Evolutionary conservation across 73 alveolate species (phyloP).

Genomic region (Uronychia setigera): DNA sequence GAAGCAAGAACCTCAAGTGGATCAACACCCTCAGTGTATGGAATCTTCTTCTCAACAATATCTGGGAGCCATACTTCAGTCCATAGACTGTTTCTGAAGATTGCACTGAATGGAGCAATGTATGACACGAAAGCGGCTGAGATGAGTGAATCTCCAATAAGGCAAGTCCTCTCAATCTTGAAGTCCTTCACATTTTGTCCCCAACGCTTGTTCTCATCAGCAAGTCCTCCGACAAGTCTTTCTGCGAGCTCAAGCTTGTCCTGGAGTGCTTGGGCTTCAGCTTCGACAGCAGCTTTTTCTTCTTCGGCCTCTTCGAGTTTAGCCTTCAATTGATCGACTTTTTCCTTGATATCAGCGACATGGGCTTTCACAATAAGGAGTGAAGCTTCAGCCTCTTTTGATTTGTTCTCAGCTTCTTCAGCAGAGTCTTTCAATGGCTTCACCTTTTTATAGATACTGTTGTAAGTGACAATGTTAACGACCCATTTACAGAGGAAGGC

Average conservation of each 20-base stretch:
- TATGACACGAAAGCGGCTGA: constrained; percentile 99
- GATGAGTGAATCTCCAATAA: constrained; percentile 97
- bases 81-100: constrained; percentile 95
- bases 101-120: constrained; percentile 98
- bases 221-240: constrained; percentile 96
- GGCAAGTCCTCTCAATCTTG: constrained; percentile 89
- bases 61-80: constrained; percentile 90
- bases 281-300: constrained; percentile 89
- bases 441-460: constrained; percentile 97
- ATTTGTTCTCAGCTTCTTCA: constrained; percentile 94
- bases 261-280: constrained; percentile 93
- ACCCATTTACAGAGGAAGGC: constrained; percentile 90
- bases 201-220: constrained; percentile 98
- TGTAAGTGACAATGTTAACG: constrained; percentile 93
- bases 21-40: constrained; percentile 97
- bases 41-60: constrained; percentile 90
- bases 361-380: constrained; percentile 92
- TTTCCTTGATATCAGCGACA: constrained; percentile 93
- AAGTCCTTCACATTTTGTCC: constrained; percentile 87
- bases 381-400: constrained; percentile 90
- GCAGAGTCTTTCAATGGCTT: constrained; percentile 98
- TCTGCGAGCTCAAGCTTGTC: constrained; percentile 95
- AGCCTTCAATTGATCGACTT: constrained; percentile 87
- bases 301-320: constrained; percentile 95
- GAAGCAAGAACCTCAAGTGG: constrained; percentile 96